A percentile compares a stretch with the other conserved stretches of the same genome.
Conservation (phyloP, 116 monocot genomes). For the Dioscorea cayenensis region DNA sequence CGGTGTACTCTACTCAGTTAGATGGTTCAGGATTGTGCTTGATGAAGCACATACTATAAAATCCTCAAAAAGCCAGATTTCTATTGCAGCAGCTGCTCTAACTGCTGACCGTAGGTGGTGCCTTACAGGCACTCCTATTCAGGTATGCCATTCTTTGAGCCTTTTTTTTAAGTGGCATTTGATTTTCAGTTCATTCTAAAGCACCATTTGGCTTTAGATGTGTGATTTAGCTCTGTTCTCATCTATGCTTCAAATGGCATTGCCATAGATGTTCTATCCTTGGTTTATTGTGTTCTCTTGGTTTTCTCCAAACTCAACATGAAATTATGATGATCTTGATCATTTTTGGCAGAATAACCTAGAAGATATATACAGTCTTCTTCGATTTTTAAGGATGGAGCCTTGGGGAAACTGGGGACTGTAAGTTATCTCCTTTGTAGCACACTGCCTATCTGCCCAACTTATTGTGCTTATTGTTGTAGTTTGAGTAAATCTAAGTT, state of each 20-base stretch:
- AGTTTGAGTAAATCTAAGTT: too few relatives aligned
- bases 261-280: too few relatives aligned
- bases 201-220: too few relatives aligned
- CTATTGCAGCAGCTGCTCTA: conserved; percentile 67
- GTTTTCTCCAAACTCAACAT: too few relatives aligned
- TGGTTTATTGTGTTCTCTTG: too few relatives aligned
- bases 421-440: conserved; percentile 39
- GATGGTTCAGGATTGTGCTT: conserved; percentile 91
- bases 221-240: too few relatives aligned
- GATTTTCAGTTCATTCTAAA: too few relatives aligned
- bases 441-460: too few relatives aligned
- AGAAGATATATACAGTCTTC: conserved; percentile 91
- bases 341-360: conserved; percentile 71
- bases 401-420: conserved; percentile 86
- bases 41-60: conserved; percentile 98
- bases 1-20: conserved; percentile 77
- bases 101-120: conserved; percentile 81
- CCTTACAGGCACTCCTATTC: conserved; percentile 95
- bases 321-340: background rate
- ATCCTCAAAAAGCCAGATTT: conserved; percentile 83
- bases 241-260: too few relatives aligned
- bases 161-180: too few relatives aligned
- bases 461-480: too few relatives aligned
- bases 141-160: conserved; percentile 35
- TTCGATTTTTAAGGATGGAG: conserved; percentile 79